These are phyloP conservation scores for Letharia lupina DNA, from an alignment of 495 filamentous ascomycete species.

Conservation along the genomic window DNA sequence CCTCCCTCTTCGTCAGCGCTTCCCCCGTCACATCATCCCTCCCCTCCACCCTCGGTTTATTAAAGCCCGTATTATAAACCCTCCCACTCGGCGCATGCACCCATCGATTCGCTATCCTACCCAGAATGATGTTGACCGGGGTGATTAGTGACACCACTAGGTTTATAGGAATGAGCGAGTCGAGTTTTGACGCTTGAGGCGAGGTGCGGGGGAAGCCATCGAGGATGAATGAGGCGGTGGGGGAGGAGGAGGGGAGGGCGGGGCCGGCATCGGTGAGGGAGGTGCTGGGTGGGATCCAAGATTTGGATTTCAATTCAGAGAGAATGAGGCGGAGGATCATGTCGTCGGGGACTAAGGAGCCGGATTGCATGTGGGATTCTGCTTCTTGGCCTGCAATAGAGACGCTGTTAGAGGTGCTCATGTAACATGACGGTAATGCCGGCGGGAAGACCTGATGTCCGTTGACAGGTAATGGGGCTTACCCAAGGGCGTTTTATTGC, in stretches of 20 bases:
- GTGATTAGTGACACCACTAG: constrained; percentile 59
- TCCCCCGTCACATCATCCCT: constrained; percentile 91
- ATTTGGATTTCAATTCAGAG: constrained; percentile 76
- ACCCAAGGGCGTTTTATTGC: constrained; percentile 79
- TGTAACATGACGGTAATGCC: neutral
- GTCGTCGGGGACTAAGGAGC: constrained; percentile 86
- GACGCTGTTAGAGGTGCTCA: constrained; percentile 11
- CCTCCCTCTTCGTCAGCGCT: constrained; percentile 65
- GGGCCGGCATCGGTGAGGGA: constrained; percentile 30
- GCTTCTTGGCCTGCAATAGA: constrained; percentile 65
- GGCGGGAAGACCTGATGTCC: neutral
- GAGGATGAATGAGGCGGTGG: constrained; percentile 82
- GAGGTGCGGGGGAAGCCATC: constrained; percentile 94
- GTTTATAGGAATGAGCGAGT: constrained; percentile 79
- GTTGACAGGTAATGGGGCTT: constrained; percentile 24
- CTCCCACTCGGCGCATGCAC: constrained; percentile 87
- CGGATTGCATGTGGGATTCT: constrained; percentile 77
- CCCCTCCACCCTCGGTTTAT: constrained; percentile 70
- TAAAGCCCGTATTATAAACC: constrained; percentile 90
- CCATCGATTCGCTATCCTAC: constrained; percentile 84
- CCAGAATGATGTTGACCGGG: constrained; percentile 64
- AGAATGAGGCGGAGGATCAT: constrained; percentile 90
- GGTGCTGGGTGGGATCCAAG: constrained; percentile 57
- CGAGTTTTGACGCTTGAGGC: constrained; percentile 65
- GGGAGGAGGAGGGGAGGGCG: constrained; percentile 50